Evolutionary conservation across 1,139 yeast species (phyloP), one percentile per base, ranked within the genome.

Genomic region (Arxiozyma bovina): DNA sequence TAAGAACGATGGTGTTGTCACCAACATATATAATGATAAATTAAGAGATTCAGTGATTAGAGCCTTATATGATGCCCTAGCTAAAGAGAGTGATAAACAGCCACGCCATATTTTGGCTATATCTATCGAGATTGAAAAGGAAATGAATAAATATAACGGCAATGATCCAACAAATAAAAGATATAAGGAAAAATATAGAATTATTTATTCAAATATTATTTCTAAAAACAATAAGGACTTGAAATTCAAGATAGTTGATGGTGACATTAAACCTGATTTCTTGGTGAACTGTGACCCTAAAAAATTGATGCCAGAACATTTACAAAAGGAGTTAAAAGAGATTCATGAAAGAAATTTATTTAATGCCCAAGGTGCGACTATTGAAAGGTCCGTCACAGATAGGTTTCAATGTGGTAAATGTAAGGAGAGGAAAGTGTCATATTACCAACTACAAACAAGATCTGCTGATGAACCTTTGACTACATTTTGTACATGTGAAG

Each of bases 401-500:
- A 78, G 98, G 70, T 93, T 93, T 70, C 87, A 96, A 2, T 93
- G 99, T 74, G 97, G 98, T 57, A 93, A 93, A 72, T 93, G 99
- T 79, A 93, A 91, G 73, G 93, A 90, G 70, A 89, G 91, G 77
- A 89, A 88, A 75, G 99, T 93, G 43, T 87, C 96, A 63, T 93
- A 93, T 71, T 93, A 90, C 73, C 99, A 93, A 74, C 81, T 93
- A 87, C 99, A 93, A 76, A 93, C 99, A 44, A 79, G 99, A 72
- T 87, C 96, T 56, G 99, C 99, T 27, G 99, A 93, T 81, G 99
- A 93, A 73, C 99, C 99, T 57, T 80, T 93, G 67, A 93, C 99
- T 9, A 93, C 99, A 1, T 93, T 93, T 70, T 93, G 98, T 75
- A 91, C 97, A 1, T 93, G 98, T 75, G 97, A 91, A 67, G 87